Evolutionary conservation across 768 basidiomycete species (phyloP).

Genomic region (Strobilomyces confusus): DNA sequence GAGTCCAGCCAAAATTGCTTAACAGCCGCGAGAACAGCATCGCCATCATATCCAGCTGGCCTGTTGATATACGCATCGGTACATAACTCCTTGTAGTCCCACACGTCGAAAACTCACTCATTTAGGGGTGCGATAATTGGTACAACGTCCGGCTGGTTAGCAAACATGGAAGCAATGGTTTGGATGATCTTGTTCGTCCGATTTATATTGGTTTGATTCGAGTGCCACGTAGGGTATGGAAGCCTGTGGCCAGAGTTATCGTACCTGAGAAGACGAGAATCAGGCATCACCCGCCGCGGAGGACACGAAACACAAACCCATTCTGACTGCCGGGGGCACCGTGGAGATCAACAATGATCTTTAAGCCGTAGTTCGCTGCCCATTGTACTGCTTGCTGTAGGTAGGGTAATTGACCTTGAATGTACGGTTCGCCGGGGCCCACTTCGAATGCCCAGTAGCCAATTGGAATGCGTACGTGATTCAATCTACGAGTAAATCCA

Average conservation of each 20-base stretch:
- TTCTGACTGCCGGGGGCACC: slow-evolving; percentile 85
- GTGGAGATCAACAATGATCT: slow-evolving; percentile 78
- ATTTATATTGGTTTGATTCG: slow-evolving; percentile 56
- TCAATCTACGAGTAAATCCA: slow-evolving; percentile 46
- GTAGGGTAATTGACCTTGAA: slow-evolving; percentile 73
- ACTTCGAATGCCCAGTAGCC: slow-evolving; percentile 92
- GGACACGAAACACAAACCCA: slow-evolving; percentile 41
- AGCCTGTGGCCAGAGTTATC: slow-evolving; percentile 77
- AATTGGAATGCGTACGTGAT: slow-evolving; percentile 80
- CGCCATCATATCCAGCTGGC: slow-evolving; percentile 67
- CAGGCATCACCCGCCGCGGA: slow-evolving; percentile 1
- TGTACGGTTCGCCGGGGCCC: slow-evolving; percentile 70
- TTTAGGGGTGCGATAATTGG: slow-evolving; percentile 73
- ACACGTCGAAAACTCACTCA: slow-evolving; percentile 46
- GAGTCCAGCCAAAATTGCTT: slow-evolving; percentile 71
- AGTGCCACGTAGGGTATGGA: slow-evolving; percentile 65
- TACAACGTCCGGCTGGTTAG: slow-evolving; percentile 49
- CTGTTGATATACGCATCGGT: slow-evolving; percentile 33
- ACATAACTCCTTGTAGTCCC: background rate
- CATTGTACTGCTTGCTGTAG: slow-evolving; percentile 62
- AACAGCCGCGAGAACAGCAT: slow-evolving; percentile 45
- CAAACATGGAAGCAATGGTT: slow-evolving; percentile 57
- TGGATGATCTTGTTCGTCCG: slow-evolving; percentile 67
- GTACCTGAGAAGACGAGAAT: slow-evolving; percentile 42
- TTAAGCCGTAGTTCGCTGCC: slow-evolving; percentile 68